Evolutionary conservation across 345 rosid species (phyloP).

Genomic region (Geranium rotundifolium): DNA sequence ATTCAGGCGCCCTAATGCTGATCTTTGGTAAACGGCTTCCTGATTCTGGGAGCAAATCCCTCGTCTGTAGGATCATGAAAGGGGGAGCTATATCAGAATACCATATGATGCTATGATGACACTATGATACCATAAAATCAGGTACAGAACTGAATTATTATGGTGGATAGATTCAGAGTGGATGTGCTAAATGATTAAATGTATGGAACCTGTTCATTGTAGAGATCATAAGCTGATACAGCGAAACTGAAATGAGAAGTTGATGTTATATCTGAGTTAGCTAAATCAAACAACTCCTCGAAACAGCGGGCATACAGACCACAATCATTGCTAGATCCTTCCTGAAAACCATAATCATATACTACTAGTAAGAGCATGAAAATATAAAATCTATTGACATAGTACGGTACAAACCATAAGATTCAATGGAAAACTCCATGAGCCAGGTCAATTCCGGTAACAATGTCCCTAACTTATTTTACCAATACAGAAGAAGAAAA

Average conservation of each 20-base stretch:
- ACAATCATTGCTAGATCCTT: conserved; percentile 89
- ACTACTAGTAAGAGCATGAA: too few species aligned
- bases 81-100: conserved; percentile 16
- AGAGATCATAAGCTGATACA: conserved; percentile 68
- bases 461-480: too few species aligned
- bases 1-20: conserved; percentile 40
- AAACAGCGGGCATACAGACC: conserved; percentile 92
- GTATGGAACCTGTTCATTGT: conserved; percentile 77
- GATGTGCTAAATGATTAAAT: conserved; percentile 2
- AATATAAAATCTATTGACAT: too few species aligned
- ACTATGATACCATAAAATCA: background rate
- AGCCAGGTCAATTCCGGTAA: background rate
- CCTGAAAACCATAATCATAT: conserved; percentile 31
- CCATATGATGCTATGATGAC: conserved; percentile 5
- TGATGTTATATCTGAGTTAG: conserved; percentile 74
- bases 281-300: conserved; percentile 82
- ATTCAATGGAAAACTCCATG: background rate
- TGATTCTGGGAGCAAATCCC: conserved; percentile 57
- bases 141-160: background rate
- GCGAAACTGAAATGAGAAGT: conserved; percentile 62
- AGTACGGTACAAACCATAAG: background rate
- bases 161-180: background rate
- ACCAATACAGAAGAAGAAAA: too few species aligned
- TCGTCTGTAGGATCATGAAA: conserved; percentile 36
- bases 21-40: conserved; percentile 47